Conservation (phyloP, 2,329 filamentous ascomycete species). For the Colletotrichum tropicale region DNA sequence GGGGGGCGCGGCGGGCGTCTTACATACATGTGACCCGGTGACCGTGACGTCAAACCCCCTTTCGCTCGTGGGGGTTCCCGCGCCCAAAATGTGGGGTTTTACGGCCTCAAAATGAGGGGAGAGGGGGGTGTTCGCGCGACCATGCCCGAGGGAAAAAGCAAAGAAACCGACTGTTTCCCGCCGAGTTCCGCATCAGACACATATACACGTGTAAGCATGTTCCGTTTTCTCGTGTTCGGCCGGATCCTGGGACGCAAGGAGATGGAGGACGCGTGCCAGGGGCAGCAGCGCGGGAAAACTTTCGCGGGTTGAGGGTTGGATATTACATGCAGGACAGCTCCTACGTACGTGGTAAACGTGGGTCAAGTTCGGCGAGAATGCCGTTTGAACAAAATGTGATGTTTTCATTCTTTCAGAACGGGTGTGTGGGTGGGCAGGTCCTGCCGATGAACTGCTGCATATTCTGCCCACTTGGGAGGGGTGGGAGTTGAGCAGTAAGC, state of each 20-base stretch:
- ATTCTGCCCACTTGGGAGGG: not conserved
- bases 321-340: not conserved
- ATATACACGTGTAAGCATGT: not conserved
- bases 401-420: not conserved
- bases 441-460: not conserved
- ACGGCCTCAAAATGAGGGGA: not conserved
- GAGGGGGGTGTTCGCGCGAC: not conserved
- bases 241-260: not conserved
- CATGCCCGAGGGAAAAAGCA: not conserved
- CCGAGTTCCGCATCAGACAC: not conserved
- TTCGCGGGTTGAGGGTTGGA: not conserved
- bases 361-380: not conserved
- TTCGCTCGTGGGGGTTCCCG: not conserved
- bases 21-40: not conserved
- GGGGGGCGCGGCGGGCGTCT: not conserved
- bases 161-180: not conserved
- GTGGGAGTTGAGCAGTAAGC: not conserved
- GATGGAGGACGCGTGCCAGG: not conserved
- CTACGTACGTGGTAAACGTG: not conserved
- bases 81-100: not conserved
- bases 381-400: not conserved
- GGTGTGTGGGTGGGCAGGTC: not conserved
- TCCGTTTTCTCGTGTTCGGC: not conserved
- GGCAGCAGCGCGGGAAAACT: not conserved
- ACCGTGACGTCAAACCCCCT: not conserved